Conservation (phyloP, 2,329 filamentous ascomycete genomes). For the Nannizzia gypsea region DNA sequence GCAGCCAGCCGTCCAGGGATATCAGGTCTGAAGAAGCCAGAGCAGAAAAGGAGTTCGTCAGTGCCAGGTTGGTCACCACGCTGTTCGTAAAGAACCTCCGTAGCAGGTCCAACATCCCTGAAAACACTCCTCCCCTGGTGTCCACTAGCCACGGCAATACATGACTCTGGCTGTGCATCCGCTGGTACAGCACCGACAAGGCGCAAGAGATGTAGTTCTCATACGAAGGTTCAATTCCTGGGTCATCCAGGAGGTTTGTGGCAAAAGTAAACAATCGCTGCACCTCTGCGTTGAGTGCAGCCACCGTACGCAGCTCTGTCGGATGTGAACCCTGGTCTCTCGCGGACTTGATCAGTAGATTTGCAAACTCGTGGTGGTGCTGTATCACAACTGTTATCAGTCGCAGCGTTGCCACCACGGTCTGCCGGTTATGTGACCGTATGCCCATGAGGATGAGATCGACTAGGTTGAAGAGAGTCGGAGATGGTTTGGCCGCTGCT, state of each 20-base stretch:
- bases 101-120: conserved; percentile 47
- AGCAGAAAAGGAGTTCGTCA: conserved; percentile 73
- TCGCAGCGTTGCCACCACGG: conserved; percentile 77
- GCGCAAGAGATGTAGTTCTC: conserved; percentile 38
- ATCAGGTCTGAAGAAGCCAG: conserved; percentile 76
- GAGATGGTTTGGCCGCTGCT: conserved; percentile 64
- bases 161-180: conserved; percentile 18
- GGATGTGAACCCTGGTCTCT: conserved; percentile 13
- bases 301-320: conserved; percentile 25
- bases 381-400: conserved; percentile 75
- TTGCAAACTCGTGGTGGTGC: conserved; percentile 76
- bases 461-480: conserved; percentile 81
- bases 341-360: conserved; percentile 51
- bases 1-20: conserved; percentile 78
- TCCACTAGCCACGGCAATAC: conserved; percentile 47
- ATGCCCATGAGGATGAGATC: conserved; percentile 82
- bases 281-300: conserved; percentile 32
- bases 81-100: conserved; percentile 79
- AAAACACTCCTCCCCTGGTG: conserved; percentile 48
- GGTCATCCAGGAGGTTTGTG: conserved; percentile 27
- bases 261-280: conserved; percentile 28
- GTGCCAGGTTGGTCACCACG: conserved; percentile 76
- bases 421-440: conserved; percentile 73
- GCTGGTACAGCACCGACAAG: conserved; percentile 39
- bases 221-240: conserved; percentile 32